Percentiles rank a stretch among this genome's conserved stretches.
Conservation (phyloP, 495 filamentous ascomycete genomes). For the Xylaria bambusicola region DNA sequence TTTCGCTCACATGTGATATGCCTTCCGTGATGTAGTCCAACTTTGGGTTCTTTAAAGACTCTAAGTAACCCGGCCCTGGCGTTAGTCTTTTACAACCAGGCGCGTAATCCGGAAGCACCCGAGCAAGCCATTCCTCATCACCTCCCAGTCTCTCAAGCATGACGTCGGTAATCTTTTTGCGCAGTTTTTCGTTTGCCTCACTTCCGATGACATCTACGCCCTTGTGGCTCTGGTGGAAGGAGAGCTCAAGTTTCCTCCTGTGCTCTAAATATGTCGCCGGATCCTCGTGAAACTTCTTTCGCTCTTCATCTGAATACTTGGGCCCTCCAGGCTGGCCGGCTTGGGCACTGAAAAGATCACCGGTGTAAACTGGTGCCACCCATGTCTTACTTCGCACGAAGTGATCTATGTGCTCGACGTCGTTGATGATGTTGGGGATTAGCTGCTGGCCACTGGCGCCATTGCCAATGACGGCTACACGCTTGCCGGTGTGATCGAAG, state of each 20-base stretch:
- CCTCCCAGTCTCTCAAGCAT: conserved; percentile 45
- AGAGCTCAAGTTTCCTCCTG: conserved; percentile 49
- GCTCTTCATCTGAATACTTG: conserved; percentile 43
- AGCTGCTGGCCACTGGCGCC: conserved; percentile 60
- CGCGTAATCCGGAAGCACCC: conserved; percentile 58
- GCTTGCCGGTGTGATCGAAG: conserved; percentile 52
- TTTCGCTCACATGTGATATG: conserved; percentile 52
- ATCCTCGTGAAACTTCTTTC: conserved; percentile 41
- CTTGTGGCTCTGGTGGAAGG: conserved; percentile 48
- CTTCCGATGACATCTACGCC: conserved; percentile 49
- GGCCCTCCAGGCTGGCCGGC: conserved; percentile 35
- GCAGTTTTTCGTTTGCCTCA: conserved; percentile 37
- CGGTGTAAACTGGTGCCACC: conserved; percentile 52
- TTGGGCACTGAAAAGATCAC: conserved; percentile 20
- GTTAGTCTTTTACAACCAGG: conserved; percentile 61
- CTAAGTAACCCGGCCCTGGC: conserved; percentile 59
- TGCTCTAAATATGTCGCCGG: conserved; percentile 52
- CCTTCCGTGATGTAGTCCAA: conserved; percentile 51
- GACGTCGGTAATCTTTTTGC: conserved; percentile 44
- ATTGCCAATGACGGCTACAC: conserved; percentile 61
- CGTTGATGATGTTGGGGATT: conserved; percentile 54
- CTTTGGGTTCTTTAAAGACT: conserved; percentile 55
- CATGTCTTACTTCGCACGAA: conserved; percentile 59
- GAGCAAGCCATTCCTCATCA: conserved; percentile 28
- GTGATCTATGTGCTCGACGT: conserved; percentile 55